Evolutionary conservation across 1,284 basidiomycete genomes (phyloP), one percentile per base, ranked within the genome.

Genomic region (Austroboletus novae-zelandiae): DNA sequence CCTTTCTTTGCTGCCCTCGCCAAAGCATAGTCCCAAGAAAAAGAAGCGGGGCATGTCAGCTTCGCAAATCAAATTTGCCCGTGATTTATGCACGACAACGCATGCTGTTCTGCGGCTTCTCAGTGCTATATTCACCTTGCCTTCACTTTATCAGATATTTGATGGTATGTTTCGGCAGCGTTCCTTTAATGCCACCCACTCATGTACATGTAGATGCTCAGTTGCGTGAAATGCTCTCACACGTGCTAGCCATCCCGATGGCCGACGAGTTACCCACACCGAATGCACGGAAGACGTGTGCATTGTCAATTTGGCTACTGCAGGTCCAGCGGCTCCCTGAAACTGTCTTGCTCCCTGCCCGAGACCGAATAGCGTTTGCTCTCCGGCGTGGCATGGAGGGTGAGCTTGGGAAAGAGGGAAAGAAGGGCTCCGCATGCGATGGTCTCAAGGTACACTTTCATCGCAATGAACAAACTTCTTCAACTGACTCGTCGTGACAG

Each of bases 341-440:
- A 23, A 67, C 73, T 1, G 76, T 90, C 14, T 71, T 91, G 14
- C 58, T 68, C 15, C 80, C 82, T 15, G 78, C 84, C 2, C 76
- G 74, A 11, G 78, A 81, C 56, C 76, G 83, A 30, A 86, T 91
- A 37, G 76, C 82, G 1, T 82, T 79, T 50, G 85, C 86, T 3
- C 64, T 91, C 9, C 77, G 79, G 47, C 80, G 88, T 34, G 89
- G 83, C n/a, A 79, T 91, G 54, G 84, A 87, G 51, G 89, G 89
- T 11, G 84, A 90, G 53, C 78, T 91, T 17, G 89, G 89, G 4
- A 88, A 88, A 61, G 89, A 91, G 66, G 89, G 89, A 9, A 91
- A 91, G 72, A 91, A 88, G 59, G 89, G 89, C 0, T 81, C 88
- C 3, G 77, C 75, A 2, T 83, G 76, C 36, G 89, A 91, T 62